phyloP scores from a whole-genome alignment of 805 yeast species.

The Zygoascus bituminiphila region DNA sequence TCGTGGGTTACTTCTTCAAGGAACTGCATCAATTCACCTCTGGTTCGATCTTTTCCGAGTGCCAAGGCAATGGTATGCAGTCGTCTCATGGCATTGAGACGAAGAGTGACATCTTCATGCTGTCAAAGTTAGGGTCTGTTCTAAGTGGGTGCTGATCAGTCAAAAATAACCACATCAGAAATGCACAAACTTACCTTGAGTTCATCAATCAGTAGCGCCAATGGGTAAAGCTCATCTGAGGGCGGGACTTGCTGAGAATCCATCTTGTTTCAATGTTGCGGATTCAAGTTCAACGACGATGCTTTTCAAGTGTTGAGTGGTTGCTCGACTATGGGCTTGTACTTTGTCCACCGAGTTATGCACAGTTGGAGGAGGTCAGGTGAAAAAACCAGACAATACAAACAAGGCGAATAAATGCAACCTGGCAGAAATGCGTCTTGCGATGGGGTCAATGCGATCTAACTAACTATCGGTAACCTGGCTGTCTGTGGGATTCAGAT shows the following conservation, averaged over 20 bases:
- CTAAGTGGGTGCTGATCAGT: not conserved
- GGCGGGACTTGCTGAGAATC: conserved; percentile 3
- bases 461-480: not conserved
- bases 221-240: conserved; percentile 68
- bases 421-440: not conserved
- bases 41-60: conserved; percentile 85
- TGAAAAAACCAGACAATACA: too few relatives aligned
- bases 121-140: conserved; percentile 17
- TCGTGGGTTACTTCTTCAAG: conserved; percentile 62
- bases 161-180: conserved; percentile 1
- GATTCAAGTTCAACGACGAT: not conserved
- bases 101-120: conserved; percentile 89
- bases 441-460: not conserved
- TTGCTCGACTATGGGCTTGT: not conserved
- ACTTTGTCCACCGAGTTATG: not conserved
- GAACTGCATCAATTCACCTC: conserved; percentile 83
- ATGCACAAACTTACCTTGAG: conserved; percentile 39
- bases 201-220: conserved; percentile 95
- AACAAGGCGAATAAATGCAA: too few relatives aligned
- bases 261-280: conserved; percentile 1
- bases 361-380: too few relatives aligned
- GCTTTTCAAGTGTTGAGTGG: not conserved
- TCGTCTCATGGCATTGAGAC: conserved; percentile 91
- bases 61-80: conserved; percentile 93
- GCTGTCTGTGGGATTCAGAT: not conserved